Percentiles rank a stretch among this genome's conserved stretches.
phyloP scores from a whole-genome alignment of 2,329 filamentous ascomycete genomes.

The Botrytis tulipae region DNA sequence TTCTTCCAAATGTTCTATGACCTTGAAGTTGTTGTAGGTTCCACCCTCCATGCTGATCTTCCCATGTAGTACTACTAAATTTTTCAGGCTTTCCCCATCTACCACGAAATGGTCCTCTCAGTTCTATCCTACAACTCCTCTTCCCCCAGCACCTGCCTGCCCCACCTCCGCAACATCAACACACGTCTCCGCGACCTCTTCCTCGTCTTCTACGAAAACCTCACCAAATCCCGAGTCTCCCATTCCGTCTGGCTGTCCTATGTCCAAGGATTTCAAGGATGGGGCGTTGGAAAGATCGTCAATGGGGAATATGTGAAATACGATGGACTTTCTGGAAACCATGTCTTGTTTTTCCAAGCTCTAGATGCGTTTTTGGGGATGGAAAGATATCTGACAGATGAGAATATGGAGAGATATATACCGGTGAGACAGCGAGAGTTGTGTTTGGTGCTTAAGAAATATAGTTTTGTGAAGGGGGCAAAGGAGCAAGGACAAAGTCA shows the following conservation, averaged over 20 bases:
- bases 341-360: slow-evolving; percentile 17
- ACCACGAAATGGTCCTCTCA: slow-evolving; percentile 9
- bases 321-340: slow-evolving; percentile 15
- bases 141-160: background rate
- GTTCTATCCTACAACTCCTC: background rate
- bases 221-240: background rate
- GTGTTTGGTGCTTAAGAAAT: background rate
- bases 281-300: slow-evolving; percentile 8
- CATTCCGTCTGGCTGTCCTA: slow-evolving; percentile 15
- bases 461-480: background rate
- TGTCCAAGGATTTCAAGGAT: slow-evolving; percentile 16
- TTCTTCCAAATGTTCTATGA: slow-evolving; percentile 21
- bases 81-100: slow-evolving; percentile 15
- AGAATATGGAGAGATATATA: slow-evolving; percentile 2
- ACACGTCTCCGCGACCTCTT: background rate
- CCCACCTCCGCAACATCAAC: slow-evolving; percentile 3
- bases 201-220: slow-evolving; percentile 18
- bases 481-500: background rate
- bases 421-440: background rate
- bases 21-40: slow-evolving; percentile 15
- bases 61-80: background rate
- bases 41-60: background rate
- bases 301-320: slow-evolving; percentile 10
- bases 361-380: slow-evolving; percentile 10
- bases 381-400: background rate